phyloP scores from a whole-genome alignment of 2,329 filamentous ascomycete species.

The Penicillium sp. region DNA sequence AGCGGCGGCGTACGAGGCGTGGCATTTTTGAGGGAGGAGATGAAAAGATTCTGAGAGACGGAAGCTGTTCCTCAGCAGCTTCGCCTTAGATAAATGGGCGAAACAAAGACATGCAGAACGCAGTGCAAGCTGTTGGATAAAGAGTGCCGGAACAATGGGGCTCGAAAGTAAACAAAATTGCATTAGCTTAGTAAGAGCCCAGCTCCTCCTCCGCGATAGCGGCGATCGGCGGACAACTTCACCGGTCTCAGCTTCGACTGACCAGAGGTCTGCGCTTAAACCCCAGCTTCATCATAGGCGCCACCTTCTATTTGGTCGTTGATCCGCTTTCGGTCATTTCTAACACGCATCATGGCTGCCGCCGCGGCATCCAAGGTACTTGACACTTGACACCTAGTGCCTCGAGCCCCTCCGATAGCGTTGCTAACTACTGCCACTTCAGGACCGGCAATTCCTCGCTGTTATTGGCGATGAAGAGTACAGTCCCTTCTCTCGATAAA shows the following conservation, averaged over 20 bases:
- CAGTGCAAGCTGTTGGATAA: constrained; percentile 3
- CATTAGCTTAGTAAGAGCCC: constrained; percentile 5
- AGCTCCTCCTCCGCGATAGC: constrained; percentile 26
- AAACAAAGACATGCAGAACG: constrained; percentile 14
- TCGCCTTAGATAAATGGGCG: constrained; percentile 7
- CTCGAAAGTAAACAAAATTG: constrained; percentile 7
- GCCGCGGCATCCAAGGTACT: constrained; percentile 60
- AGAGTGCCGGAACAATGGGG: constrained; percentile 7
- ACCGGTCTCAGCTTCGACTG: constrained; percentile 4
- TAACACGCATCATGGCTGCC: constrained; percentile 58
- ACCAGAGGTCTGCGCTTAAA: background rate
- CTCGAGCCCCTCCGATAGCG: constrained; percentile 48
- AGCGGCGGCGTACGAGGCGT: constrained; percentile 78
- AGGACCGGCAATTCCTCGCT: constrained; percentile 93
- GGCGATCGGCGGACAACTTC: constrained; percentile 19
- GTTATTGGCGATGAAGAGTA: constrained; percentile 93
- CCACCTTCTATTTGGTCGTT: background rate
- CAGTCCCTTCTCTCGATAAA: background rate
- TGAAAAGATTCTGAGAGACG: background rate
- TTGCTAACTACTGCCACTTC: constrained; percentile 19
- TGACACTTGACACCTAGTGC: constrained; percentile 22
- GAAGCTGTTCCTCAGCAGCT: constrained; percentile 25
- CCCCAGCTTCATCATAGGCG: background rate
- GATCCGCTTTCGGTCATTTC: constrained; percentile 1
- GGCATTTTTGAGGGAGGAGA: constrained; percentile 63